A percentile compares a stretch with the other conserved stretches of the same genome.
Evolutionary conservation across 192 early-diverging fungal genomes (phyloP).

Genomic region (Lunasporangiospora selenospora): DNA sequence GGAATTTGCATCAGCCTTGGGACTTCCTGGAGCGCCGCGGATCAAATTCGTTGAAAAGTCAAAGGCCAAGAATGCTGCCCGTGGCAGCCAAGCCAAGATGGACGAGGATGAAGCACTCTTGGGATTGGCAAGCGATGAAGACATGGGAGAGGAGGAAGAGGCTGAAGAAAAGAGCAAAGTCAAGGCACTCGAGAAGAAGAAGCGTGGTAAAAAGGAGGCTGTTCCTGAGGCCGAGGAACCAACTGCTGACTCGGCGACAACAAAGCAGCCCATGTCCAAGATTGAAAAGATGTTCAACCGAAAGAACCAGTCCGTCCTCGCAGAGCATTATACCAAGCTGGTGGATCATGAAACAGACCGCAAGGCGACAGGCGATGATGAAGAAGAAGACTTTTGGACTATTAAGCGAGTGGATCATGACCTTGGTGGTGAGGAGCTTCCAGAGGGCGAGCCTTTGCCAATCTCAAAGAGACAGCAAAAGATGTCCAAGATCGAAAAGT

Average conservation of each 20-base stretch:
- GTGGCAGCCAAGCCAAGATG: conserved; percentile 54
- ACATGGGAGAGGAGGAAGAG: conserved; percentile 39
- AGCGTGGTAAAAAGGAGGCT: conserved; percentile 44
- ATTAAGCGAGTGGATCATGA: conserved; percentile 85
- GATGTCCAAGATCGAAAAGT: conserved; percentile 69
- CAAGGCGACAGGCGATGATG: conserved; percentile 51
- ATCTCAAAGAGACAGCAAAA: conserved; percentile 58
- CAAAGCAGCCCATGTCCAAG: conserved; percentile 69
- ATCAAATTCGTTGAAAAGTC: conserved; percentile 88
- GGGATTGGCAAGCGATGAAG: conserved; percentile 46
- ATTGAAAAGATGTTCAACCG: conserved; percentile 93
- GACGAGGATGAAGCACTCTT: conserved; percentile 31
- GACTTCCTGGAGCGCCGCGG: conserved; percentile 94
- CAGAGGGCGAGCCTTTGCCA: conserved; percentile 37
- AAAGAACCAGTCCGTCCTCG: conserved; percentile 90
- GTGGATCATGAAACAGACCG: conserved; percentile 69
- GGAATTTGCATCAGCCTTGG: conserved; percentile 86
- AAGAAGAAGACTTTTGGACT: conserved; percentile 84
- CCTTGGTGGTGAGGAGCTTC: conserved; percentile 59
- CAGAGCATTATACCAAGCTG: conserved; percentile 90
- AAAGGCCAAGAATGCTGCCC: conserved; percentile 74
- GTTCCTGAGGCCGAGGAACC: conserved; percentile 14
- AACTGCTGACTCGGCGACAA: background rate
- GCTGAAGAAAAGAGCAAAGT: conserved; percentile 27
- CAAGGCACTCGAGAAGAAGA: conserved; percentile 45